These are phyloP conservation scores for Peribolospora baueri DNA, from an alignment of 768 basidiomycete species.

Conservation along the genomic window DNA sequence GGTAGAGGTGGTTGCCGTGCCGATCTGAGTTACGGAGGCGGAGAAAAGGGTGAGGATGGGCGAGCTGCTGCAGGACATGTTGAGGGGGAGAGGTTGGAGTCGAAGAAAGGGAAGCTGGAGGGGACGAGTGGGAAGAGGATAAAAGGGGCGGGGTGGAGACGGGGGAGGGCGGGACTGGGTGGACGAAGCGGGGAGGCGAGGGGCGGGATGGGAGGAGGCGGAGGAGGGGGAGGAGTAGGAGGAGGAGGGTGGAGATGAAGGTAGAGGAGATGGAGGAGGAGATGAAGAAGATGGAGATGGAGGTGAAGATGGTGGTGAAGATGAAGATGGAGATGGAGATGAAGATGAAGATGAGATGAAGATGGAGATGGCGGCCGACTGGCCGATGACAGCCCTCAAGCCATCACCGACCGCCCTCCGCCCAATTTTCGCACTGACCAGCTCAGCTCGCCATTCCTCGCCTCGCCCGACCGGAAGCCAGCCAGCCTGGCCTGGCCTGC, in stretches of 20 bases:
- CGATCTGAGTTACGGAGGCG: too few species aligned
- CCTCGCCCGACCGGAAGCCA: too few species aligned
- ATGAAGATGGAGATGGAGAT: background rate
- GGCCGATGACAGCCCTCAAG: constrained; percentile 32
- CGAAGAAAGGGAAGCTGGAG: background rate
- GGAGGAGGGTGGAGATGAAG: constrained; percentile 7
- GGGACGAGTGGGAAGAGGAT: background rate
- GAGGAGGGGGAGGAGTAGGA: background rate
- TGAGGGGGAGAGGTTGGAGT: background rate
- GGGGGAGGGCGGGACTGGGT: background rate
- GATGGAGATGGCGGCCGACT: constrained; percentile 34
- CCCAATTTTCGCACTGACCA: constrained; percentile 9
- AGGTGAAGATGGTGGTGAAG: constrained; percentile 15
- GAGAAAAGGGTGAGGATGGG: too few species aligned
- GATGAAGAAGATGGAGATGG: constrained; percentile 9
- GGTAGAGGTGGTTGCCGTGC: too few species aligned
- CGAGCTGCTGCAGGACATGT: too few species aligned
- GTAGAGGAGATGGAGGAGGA: constrained; percentile 15
- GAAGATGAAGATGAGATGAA: constrained; percentile 23
- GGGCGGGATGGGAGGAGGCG: background rate
- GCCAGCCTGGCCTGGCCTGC: too few species aligned
- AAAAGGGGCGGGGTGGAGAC: background rate
- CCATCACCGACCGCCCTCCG: background rate
- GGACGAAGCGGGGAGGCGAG: background rate
- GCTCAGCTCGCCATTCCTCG: background rate